These are phyloP conservation scores for Exophiala bonariae DNA, from an alignment of 2,329 filamentous ascomycete genomes.

Conservation along the genomic window DNA sequence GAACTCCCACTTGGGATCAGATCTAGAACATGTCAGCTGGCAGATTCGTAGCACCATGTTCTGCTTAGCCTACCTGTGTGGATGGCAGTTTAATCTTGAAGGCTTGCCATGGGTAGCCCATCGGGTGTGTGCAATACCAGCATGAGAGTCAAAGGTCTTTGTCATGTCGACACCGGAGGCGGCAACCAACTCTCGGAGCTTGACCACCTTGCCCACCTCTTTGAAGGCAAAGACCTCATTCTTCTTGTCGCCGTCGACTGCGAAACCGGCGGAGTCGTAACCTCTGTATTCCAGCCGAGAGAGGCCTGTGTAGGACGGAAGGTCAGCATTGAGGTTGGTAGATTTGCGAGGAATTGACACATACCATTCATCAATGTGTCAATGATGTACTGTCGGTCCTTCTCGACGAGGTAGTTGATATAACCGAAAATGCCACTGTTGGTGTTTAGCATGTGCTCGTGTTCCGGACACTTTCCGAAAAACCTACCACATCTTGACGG, in stretches of 20 bases:
- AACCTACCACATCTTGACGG: conserved; percentile 23
- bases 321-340: conserved; percentile 2
- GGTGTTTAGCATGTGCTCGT: background rate
- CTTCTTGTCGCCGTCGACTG: conserved; percentile 97
- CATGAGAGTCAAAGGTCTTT: conserved; percentile 97
- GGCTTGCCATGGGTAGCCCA: conserved; percentile 98
- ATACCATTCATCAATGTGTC: conserved; percentile 93
- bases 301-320: conserved; percentile 63
- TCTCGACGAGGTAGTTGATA: conserved; percentile 99
- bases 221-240: conserved; percentile 97
- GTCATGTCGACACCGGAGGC: conserved; percentile 78
- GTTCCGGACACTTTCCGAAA: background rate
- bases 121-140: conserved; percentile 96
- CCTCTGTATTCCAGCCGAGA: conserved; percentile 96
- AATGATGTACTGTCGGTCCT: conserved; percentile 94
- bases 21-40: conserved; percentile 55
- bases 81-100: conserved; percentile 94
- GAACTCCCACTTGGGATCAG: conserved; percentile 94
- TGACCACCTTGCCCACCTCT: conserved; percentile 98
- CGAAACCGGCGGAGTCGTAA: conserved; percentile 96
- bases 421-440: conserved; percentile 94
- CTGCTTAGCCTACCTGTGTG: conserved; percentile 72
- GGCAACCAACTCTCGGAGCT: conserved; percentile 89
- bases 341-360: conserved; percentile 36
- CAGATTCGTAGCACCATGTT: conserved; percentile 9